phyloP scores from a whole-genome alignment of 1,139 yeast species.

The Magnusiomyces suaveolens region DNA sequence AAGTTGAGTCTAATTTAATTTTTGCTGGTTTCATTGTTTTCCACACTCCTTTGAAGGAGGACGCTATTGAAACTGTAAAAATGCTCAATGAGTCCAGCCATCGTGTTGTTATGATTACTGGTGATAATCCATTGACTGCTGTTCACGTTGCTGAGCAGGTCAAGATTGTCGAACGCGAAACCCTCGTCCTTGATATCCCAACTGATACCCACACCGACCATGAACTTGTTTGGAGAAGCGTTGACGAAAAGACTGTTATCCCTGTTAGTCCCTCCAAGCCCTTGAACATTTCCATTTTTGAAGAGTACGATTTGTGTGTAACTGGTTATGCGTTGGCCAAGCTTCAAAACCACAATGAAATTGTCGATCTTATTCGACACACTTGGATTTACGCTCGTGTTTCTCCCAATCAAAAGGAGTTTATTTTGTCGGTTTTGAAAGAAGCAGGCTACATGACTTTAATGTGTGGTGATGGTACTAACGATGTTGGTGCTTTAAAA shows the following conservation, averaged over 20 bases:
- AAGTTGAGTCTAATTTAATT: constrained; percentile 59
- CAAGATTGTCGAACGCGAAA: constrained; percentile 70
- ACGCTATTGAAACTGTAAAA: constrained; percentile 79
- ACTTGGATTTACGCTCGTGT: constrained; percentile 98
- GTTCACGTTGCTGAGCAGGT: constrained; percentile 96
- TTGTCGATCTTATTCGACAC: constrained; percentile 65
- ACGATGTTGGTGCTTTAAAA: constrained; percentile 97
- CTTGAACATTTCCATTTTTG: constrained; percentile 50
- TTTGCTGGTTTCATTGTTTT: constrained; percentile 94
- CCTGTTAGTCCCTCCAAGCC: constrained; percentile 58
- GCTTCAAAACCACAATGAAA: constrained; percentile 45
- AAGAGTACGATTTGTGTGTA: constrained; percentile 73
- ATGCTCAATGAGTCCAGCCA: constrained; percentile 95
- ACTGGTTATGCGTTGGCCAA: constrained; percentile 84
- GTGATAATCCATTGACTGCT: constrained; percentile 97
- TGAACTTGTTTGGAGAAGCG: constrained; percentile 75
- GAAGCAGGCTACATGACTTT: constrained; percentile 85
- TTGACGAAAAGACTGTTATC: constrained; percentile 61
- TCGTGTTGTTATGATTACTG: constrained; percentile 91
- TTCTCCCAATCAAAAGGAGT: constrained; percentile 92
- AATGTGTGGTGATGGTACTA: constrained; percentile 99
- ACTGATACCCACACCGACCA: constrained; percentile 42
- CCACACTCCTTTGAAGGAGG: constrained; percentile 93
- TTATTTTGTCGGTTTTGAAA: constrained; percentile 71
- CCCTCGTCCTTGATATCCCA: constrained; percentile 78